Evolutionary conservation across 768 basidiomycete species (phyloP).

Genomic region (Mycena filopes): DNA sequence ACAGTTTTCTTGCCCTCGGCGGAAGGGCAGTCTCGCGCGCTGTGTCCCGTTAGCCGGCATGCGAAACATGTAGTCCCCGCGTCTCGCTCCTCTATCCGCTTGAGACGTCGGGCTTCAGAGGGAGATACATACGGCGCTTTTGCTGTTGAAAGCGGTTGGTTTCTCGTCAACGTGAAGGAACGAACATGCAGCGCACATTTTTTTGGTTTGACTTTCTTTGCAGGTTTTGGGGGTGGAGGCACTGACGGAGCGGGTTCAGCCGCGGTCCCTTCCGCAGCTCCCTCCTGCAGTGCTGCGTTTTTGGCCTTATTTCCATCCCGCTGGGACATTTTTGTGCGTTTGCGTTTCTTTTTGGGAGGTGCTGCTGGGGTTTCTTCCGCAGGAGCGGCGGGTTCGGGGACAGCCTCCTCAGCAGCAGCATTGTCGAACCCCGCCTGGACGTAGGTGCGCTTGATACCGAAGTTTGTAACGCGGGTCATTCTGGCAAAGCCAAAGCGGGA

Average conservation of each 20-base stretch:
- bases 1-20: conserved; percentile 45
- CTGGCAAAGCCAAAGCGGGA: background rate
- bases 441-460: conserved; percentile 80
- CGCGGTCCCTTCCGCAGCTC: conserved; percentile 31
- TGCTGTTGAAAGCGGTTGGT: conserved; percentile 25
- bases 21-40: conserved; percentile 83
- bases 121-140: conserved; percentile 40
- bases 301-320: conserved; percentile 46
- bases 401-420: conserved; percentile 7
- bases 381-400: background rate
- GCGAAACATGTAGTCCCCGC: conserved; percentile 82
- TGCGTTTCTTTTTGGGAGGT: conserved; percentile 67
- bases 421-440: conserved; percentile 66
- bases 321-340: conserved; percentile 61
- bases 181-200: conserved; percentile 15
- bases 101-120: conserved; percentile 71
- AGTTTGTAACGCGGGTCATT: conserved; percentile 84
- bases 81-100: conserved; percentile 68
- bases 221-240: background rate
- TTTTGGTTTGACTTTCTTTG: conserved; percentile 17
- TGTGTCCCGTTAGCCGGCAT: conserved; percentile 86
- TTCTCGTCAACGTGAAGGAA: conserved; percentile 23
- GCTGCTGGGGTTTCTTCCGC: conserved; percentile 28
- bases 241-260: conserved; percentile 21
- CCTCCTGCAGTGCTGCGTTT: conserved; percentile 5